Evolutionary conservation across 2,329 filamentous ascomycete genomes (phyloP), one percentile per base, ranked within the genome.

Genomic region (Sarocladium brachiariae): DNA sequence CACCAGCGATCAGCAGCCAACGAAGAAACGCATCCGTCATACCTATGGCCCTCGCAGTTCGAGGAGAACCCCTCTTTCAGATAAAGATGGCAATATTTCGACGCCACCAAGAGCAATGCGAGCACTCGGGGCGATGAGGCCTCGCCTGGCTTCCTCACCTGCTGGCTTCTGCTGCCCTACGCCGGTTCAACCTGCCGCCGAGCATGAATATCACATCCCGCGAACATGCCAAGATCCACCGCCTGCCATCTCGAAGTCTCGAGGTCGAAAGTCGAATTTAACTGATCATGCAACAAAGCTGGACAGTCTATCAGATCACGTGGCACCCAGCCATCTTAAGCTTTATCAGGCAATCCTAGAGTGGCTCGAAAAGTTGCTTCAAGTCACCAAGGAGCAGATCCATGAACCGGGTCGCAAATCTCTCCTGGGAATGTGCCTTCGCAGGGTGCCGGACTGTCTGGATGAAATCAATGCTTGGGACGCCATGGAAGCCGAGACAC

Each of bases 391-490:
- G 8, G 39, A 55, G 2, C 49, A 54, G 3, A 50, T 41, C 2
- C 49, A 58, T 19, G 54, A 60, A 18, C 35, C 57, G 9, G 58
- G 59, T 14, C 54, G 55, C 5, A 67, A 65, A 45, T 68, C 67
- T 9, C 56, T 70, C 3, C 52, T 70, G 8, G 61, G 58, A n/a
- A 64, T 70, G 59, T 70, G 67, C 34, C 54, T 70, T 31, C 67
- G 64, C 13, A 61, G 56, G 50, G 50, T 66, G 11, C 62, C 64
- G 2, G 56, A 55, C 8, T 62, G 60, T 19, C 41, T 67, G 23
- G 57, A 61, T 13, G 52, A 65, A 9, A 67, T 68, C 39, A 63
- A 66, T 39, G 59, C 57, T 25, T 68, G 63, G 58, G 64, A 68
- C n/a, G 54, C 52, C 4, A 53, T 60, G 21, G 49, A 50, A 19